Evolutionary conservation across 108 stramenopile species (phyloP).

Genomic region (Cyclotella choctawhatcheeana): DNA sequence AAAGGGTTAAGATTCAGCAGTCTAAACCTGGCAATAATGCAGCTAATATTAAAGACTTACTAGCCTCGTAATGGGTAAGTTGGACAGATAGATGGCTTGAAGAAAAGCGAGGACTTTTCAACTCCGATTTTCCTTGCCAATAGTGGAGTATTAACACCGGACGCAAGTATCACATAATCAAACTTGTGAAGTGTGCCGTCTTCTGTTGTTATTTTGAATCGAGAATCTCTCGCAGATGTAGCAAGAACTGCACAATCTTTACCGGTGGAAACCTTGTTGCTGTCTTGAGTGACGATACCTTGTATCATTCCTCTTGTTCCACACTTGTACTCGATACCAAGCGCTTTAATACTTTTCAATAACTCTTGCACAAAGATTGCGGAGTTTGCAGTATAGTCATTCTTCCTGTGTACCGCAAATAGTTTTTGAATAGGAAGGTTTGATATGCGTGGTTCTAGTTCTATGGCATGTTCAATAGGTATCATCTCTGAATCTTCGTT

Average conservation of each 20-base stretch:
- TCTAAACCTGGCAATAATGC: no score
- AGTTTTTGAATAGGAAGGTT: slow-evolving; percentile 37
- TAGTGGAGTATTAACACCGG: slow-evolving; percentile 51
- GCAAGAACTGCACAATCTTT: neutral
- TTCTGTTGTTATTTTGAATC: slow-evolving; percentile 33
- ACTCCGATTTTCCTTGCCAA: slow-evolving; percentile 43
- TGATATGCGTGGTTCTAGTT: slow-evolving; percentile 41
- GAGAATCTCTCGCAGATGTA: slow-evolving; percentile 1
- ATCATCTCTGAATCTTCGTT: slow-evolving; percentile 28
- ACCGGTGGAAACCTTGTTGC: neutral
- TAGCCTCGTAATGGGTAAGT: slow-evolving; percentile 61
- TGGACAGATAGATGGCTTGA: slow-evolving; percentile 37
- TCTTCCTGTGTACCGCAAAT: slow-evolving; percentile 33
- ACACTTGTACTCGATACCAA: slow-evolving; percentile 28
- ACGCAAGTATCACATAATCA: slow-evolving; percentile 54
- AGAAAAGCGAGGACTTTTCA: slow-evolving; percentile 10
- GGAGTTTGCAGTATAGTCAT: slow-evolving; percentile 48
- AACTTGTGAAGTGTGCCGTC: slow-evolving; percentile 39
- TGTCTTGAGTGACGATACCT: slow-evolving; percentile 11
- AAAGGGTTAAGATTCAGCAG: no score
- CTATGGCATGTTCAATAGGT: slow-evolving; percentile 36
- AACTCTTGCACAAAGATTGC: slow-evolving; percentile 33
- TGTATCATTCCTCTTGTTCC: slow-evolving; percentile 14
- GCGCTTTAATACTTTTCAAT: slow-evolving; percentile 16
- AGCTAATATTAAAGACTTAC: no score